phyloP scores from a whole-genome alignment of 1,284 basidiomycete genomes.

The Marasmius tenuissimus region DNA sequence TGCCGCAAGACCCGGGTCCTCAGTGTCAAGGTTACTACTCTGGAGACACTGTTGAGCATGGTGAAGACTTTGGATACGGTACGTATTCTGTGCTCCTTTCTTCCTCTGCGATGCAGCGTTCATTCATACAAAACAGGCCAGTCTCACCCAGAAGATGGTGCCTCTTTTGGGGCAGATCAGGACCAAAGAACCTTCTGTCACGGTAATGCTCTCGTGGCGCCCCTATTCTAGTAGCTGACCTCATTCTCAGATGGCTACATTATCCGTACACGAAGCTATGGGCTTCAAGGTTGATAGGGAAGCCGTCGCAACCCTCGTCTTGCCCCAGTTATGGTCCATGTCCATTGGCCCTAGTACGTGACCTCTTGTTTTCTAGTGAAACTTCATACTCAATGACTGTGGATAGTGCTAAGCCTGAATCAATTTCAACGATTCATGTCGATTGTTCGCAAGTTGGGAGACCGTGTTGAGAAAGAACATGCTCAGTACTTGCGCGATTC shows the following conservation, averaged over 20 bases:
- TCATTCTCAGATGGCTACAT: slow-evolving; percentile 74
- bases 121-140: slow-evolving; percentile 45
- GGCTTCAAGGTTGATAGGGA: slow-evolving; percentile 93
- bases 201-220: slow-evolving; percentile 43
- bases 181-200: slow-evolving; percentile 92
- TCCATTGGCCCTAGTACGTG: slow-evolving; percentile 89
- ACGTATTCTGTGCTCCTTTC: slow-evolving; percentile 14
- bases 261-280: slow-evolving; percentile 96
- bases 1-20: slow-evolving; percentile 89
- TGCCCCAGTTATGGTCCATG: slow-evolving; percentile 96
- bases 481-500: slow-evolving; percentile 81
- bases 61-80: slow-evolving; percentile 94
- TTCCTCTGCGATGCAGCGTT: slow-evolving; percentile 2
- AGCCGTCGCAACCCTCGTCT: slow-evolving; percentile 89
- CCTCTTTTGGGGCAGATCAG: slow-evolving; percentile 93
- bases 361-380: neutral
- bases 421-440: slow-evolving; percentile 93
- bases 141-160: slow-evolving; percentile 93
- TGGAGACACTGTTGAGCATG: slow-evolving; percentile 89
- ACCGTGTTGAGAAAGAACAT: slow-evolving; percentile 86
- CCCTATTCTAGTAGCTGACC: neutral
- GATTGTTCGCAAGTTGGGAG: slow-evolving; percentile 71
- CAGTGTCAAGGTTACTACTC: slow-evolving; percentile 86
- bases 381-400: neutral
- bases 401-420: slow-evolving; percentile 77